Evolutionary conservation across 495 filamentous ascomycete species (phyloP).

Genomic region (Letharia lupina): DNA sequence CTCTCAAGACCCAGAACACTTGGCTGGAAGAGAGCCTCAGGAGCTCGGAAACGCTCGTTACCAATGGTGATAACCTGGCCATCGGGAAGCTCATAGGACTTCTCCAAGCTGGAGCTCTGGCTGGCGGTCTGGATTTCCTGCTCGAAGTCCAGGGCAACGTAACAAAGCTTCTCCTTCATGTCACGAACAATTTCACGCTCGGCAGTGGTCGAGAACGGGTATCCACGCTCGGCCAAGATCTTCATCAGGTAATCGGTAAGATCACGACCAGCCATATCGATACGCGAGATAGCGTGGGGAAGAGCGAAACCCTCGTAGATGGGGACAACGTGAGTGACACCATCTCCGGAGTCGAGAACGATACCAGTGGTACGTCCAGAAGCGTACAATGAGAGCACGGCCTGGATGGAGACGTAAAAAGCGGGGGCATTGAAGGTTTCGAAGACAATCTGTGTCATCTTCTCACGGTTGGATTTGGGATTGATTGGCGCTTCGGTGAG

Average conservation of each 20-base stretch:
- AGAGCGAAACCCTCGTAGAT: slow-evolving; percentile 99
- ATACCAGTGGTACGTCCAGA: slow-evolving; percentile 99
- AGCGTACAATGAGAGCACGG: slow-evolving; percentile 96
- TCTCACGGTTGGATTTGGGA: slow-evolving; percentile 99
- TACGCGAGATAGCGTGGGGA: slow-evolving; percentile 97
- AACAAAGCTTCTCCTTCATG: slow-evolving; percentile 99
- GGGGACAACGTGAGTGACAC: slow-evolving; percentile 99
- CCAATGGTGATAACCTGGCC: slow-evolving; percentile 99
- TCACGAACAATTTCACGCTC: slow-evolving; percentile 99
- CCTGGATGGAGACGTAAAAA: slow-evolving; percentile 99
- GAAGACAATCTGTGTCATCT: slow-evolving; percentile 99
- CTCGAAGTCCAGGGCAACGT: slow-evolving; percentile 98
- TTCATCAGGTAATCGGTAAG: slow-evolving; percentile 99
- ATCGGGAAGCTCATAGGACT: slow-evolving; percentile 99
- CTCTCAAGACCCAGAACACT: slow-evolving; percentile 95
- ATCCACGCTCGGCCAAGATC: slow-evolving; percentile 97
- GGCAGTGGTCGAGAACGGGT: slow-evolving; percentile 98
- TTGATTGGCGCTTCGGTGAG: slow-evolving; percentile 99
- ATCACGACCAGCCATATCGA: slow-evolving; percentile 99
- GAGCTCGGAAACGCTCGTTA: slow-evolving; percentile 99
- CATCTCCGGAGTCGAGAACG: slow-evolving; percentile 98
- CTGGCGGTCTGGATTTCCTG: slow-evolving; percentile 99
- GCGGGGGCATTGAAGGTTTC: slow-evolving; percentile 99
- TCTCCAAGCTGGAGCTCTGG: slow-evolving; percentile 96
- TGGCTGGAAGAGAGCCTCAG: slow-evolving; percentile 98